A percentile compares a stretch with the other conserved stretches of the same genome.
Conservation (phyloP, 1,139 yeast species). For the Blastobotrys niveus region DNA sequence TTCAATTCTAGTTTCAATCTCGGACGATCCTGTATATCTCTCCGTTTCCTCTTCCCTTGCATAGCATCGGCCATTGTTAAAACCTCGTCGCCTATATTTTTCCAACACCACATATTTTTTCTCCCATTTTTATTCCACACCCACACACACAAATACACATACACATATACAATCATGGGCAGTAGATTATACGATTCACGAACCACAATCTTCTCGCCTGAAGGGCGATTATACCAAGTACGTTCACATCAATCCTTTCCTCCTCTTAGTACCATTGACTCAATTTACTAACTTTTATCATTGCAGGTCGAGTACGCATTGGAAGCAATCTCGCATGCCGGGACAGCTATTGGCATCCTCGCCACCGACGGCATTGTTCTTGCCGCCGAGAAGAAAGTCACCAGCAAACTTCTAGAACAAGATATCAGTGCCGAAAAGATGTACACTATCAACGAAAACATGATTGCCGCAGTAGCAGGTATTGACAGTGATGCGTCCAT, state of each 20-base stretch:
- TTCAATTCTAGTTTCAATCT: slow-evolving; percentile 23
- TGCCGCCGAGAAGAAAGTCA: slow-evolving; percentile 94
- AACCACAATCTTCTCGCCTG: slow-evolving; percentile 98
- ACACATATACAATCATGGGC: slow-evolving; percentile 37
- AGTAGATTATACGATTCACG: slow-evolving; percentile 91
- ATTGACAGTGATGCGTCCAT: slow-evolving; percentile 97
- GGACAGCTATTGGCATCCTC: slow-evolving; percentile 93
- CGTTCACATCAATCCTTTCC: slow-evolving; percentile 21
- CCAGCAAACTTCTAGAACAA: slow-evolving; percentile 86
- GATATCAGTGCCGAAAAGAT: slow-evolving; percentile 91
- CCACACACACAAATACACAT: neutral
- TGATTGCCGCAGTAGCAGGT: slow-evolving; percentile 96
- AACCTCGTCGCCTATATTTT: neutral
- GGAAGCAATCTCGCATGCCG: slow-evolving; percentile 97
- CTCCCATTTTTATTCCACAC: neutral
- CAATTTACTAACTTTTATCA: slow-evolving; percentile 7
- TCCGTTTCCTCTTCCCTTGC: neutral
- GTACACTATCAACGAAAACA: slow-evolving; percentile 74
- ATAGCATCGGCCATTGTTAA: neutral
- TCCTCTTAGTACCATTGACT: neutral
- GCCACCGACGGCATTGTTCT: slow-evolving; percentile 90
- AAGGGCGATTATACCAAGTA: slow-evolving; percentile 90
- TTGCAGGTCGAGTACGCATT: slow-evolving; percentile 91
- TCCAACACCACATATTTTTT: neutral
- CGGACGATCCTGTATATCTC: slow-evolving; percentile 18